These are phyloP conservation scores for Exutisphaerella laricina DNA, from an alignment of 2,329 filamentous ascomycete species.

Conservation along the genomic window DNA sequence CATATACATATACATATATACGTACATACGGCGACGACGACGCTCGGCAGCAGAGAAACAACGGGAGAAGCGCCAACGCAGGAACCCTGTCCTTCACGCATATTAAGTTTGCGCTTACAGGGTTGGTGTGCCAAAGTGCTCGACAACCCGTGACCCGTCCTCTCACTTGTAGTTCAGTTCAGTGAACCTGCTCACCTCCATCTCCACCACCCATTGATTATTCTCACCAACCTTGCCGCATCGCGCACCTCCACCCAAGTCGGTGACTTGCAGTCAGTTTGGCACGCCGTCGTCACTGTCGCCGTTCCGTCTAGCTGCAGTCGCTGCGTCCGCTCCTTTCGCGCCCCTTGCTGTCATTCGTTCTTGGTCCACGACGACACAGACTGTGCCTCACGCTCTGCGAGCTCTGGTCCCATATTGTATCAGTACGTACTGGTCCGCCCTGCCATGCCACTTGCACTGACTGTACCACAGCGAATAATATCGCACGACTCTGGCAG, in stretches of 20 bases:
- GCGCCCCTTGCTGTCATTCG: constrained; percentile 12
- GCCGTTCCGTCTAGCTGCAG: constrained; percentile 12
- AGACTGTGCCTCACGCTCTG: constrained; percentile 21
- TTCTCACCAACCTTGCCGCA: neutral
- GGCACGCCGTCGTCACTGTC: constrained; percentile 7
- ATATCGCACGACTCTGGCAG: neutral
- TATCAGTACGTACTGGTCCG: too few relatives aligned
- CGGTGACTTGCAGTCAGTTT: constrained; percentile 2
- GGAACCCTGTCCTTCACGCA: too few relatives aligned
- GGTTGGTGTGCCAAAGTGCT: too few relatives aligned
- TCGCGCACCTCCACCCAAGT: neutral
- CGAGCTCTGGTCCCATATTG: constrained; percentile 14
- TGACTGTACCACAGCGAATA: neutral
- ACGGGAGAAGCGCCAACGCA: too few relatives aligned
- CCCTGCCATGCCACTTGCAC: constrained; percentile 5
- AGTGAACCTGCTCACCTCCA: too few relatives aligned
- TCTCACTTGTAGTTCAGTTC: too few relatives aligned
- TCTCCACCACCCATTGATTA: constrained; percentile 3
- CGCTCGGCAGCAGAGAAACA: too few relatives aligned
- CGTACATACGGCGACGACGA: too few relatives aligned
- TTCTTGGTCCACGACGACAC: constrained; percentile 7
- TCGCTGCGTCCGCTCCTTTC: constrained; percentile 22
- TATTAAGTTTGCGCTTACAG: too few relatives aligned
- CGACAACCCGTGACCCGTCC: too few relatives aligned
- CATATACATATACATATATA: too few relatives aligned